These are phyloP conservation scores for Flaveria trinervia DNA, from an alignment of 129 eudicot genomes.

Conservation along the genomic window DNA sequence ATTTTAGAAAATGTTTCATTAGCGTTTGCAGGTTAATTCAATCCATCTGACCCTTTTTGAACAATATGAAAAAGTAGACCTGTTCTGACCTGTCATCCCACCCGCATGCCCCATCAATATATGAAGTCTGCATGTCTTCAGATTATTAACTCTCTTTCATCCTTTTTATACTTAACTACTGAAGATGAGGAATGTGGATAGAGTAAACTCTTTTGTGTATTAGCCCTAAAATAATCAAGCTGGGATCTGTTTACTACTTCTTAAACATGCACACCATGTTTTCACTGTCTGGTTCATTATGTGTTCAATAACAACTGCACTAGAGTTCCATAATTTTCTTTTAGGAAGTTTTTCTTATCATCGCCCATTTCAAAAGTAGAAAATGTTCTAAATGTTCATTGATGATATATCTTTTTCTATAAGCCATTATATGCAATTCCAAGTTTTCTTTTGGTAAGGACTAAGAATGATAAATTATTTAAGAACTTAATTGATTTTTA, in stretches of 20 bases:
- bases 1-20: not conserved
- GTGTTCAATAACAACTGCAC: not conserved
- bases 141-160: conserved; percentile 4
- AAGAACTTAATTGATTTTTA: conserved; percentile 1
- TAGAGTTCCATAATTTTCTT: not conserved
- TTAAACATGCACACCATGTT: not conserved
- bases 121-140: conserved; percentile 16
- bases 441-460: conserved; percentile 10
- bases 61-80: not conserved
- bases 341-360: not conserved
- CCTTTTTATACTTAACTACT: not conserved
- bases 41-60: not conserved
- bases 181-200: not conserved
- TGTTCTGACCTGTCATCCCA: not conserved
- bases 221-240: not conserved
- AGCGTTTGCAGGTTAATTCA: not conserved
- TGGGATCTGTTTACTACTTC: not conserved
- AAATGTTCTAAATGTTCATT: not conserved
- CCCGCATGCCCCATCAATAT: not conserved
- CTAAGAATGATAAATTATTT: conserved; percentile 2
- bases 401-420: not conserved
- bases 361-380: conserved; percentile 3
- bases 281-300: not conserved
- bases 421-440: not conserved
- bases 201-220: not conserved